Base-by-base conservation (phyloP, 2,329 filamentous ascomycete genomes). In the Aspergillus chevalieri region DNA sequence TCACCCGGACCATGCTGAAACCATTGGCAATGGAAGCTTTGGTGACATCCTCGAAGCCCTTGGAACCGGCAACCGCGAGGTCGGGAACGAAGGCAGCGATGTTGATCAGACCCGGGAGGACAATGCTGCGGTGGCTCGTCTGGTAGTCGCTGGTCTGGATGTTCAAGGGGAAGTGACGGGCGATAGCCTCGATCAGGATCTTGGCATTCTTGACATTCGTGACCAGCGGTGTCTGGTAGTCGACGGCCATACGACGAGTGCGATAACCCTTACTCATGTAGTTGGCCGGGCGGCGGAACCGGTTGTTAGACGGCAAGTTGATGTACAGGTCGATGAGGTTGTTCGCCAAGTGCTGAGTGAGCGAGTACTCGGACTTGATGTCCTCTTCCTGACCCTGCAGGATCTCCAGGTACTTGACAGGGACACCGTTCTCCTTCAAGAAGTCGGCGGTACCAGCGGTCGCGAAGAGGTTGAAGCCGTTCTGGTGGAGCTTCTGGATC, bases 161-260 rank as follows among this genome's bases (percentile, higher is more conserved):
- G 34, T 88, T 84, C 47, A 98, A 79, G 58, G 91, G 84, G 65
- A 89, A 95, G 68, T 94, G 86, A 51, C 92, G 85, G 49, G 90
- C 85, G 57, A 98, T 88, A 19, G 92, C 93, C 74, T 98, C 93
- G 47, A 98, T 86, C 46, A 98, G 75, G 52, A 98, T 89, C 79
- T 97, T 98, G 52, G 93, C 93, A 66, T 96, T 97, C 81, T 98
- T 98, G 70, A 98, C 93, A 63, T 98, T 98, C 48, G 93, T 98
- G 15, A 98, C 92, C 52, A 98, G 77, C 51, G 93, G 93, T 48
- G 93, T 95, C 74, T 97, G 92, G 74, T 96, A 89, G 72, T 96
- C 93, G 39, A 98, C 93, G 33, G 93, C 93, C 91, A 98, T 96
- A 70, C 93, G 85, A 69, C 93, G 84, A 49, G 93, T 97, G 65